Evolutionary conservation across 1,139 yeast genomes (phyloP).

Genomic region (Chernovozyma sophiae-reginae): DNA sequence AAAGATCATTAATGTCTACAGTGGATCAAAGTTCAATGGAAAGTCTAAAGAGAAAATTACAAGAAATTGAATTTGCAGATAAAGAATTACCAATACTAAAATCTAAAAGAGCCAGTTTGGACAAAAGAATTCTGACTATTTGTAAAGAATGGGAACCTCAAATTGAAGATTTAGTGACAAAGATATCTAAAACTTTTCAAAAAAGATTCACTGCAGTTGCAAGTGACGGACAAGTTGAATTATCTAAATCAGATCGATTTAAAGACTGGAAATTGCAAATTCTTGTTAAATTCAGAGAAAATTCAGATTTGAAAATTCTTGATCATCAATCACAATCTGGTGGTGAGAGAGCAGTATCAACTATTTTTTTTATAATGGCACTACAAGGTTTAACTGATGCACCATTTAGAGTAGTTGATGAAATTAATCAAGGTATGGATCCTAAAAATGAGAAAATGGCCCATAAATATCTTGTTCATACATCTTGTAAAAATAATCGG

Average conservation of each 20-base stretch:
- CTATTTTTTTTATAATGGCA: slow-evolving; percentile 86
- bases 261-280: slow-evolving; percentile 83
- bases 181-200: slow-evolving; percentile 61
- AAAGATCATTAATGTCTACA: slow-evolving; percentile 32
- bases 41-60: slow-evolving; percentile 25
- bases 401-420: slow-evolving; percentile 95
- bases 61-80: slow-evolving; percentile 27
- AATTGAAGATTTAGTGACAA: slow-evolving; percentile 44
- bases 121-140: slow-evolving; percentile 35
- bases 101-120: slow-evolving; percentile 15
- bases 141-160: slow-evolving; percentile 55
- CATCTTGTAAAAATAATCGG: slow-evolving; percentile 62
- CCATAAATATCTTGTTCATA: slow-evolving; percentile 79
- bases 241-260: slow-evolving; percentile 52
- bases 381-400: slow-evolving; percentile 87
- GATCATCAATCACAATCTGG: slow-evolving; percentile 93
- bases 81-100: slow-evolving; percentile 32
- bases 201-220: slow-evolving; percentile 70
- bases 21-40: slow-evolving; percentile 38
- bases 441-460: slow-evolving; percentile 86
- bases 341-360: slow-evolving; percentile 95
- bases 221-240: slow-evolving; percentile 74
- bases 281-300: slow-evolving; percentile 79
- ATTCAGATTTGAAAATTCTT: slow-evolving; percentile 61
- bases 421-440: slow-evolving; percentile 99